phyloP scores from a whole-genome alignment of 2,329 filamentous ascomycete species.

The Fusarium redolens region DNA sequence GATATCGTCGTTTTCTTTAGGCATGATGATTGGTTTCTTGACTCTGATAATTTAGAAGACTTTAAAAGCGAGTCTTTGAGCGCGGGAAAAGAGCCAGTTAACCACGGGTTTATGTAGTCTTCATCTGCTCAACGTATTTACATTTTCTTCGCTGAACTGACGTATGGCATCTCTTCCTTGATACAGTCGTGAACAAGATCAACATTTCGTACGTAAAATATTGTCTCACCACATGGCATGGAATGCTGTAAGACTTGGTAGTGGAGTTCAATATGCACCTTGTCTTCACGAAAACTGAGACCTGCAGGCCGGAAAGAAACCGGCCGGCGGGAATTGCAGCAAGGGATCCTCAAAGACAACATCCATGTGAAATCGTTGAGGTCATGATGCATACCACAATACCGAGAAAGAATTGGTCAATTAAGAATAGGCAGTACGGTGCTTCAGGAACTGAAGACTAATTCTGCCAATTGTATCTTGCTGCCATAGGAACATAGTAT shows the following conservation, averaged over 20 bases:
- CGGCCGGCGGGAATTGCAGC: no score
- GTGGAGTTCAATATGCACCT: not conserved
- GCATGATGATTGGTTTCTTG: constrained; percentile 2
- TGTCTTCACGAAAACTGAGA: not conserved
- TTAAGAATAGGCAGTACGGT: no score
- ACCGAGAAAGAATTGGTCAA: not conserved
- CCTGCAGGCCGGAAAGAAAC: not conserved
- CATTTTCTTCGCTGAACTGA: not conserved
- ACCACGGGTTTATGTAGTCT: not conserved
- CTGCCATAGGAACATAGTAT: no score
- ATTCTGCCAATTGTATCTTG: no score
- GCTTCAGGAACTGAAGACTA: no score
- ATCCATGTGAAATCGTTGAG: constrained; percentile 6
- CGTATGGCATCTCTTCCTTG: not conserved
- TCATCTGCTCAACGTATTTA: not conserved
- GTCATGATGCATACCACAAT: not conserved
- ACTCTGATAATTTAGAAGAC: not conserved
- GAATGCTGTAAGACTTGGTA: not conserved
- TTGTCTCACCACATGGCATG: not conserved
- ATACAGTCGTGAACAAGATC: rapidly evolving
- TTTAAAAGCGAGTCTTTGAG: not conserved
- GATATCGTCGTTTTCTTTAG: not conserved
- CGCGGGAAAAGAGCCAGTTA: rapidly evolving
- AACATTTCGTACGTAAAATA: not conserved
- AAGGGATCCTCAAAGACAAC: not conserved